phyloP scores from a whole-genome alignment of 495 filamentous ascomycete genomes.

The Cairneyella variabilis region DNA sequence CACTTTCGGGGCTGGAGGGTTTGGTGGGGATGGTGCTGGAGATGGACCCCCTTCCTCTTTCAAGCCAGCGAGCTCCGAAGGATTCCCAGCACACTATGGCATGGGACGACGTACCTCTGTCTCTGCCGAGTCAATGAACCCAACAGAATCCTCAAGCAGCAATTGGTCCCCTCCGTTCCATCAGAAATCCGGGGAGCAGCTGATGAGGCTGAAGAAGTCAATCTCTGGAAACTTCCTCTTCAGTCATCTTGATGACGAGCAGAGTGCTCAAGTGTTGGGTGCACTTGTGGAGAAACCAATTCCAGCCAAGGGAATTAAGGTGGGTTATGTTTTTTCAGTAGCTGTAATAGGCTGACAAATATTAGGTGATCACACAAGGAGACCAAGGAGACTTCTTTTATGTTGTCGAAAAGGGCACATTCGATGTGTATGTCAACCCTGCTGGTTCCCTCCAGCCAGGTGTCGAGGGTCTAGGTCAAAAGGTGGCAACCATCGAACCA shows the following conservation, averaged over 20 bases:
- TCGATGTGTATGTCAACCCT: constrained; percentile 86
- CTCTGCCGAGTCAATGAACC: constrained; percentile 93
- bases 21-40: constrained; percentile 39
- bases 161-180: constrained; percentile 89
- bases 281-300: constrained; percentile 94
- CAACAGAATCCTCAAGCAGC: constrained; percentile 72
- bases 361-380: constrained; percentile 84
- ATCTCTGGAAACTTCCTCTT: constrained; percentile 92
- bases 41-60: constrained; percentile 34
- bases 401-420: constrained; percentile 85
- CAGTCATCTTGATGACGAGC: constrained; percentile 89
- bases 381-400: constrained; percentile 98
- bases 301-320: constrained; percentile 89
- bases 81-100: constrained; percentile 90
- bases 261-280: constrained; percentile 78
- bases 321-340: constrained; percentile 24
- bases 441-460: constrained; percentile 79
- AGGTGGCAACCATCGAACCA: constrained; percentile 76
- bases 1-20: constrained; percentile 38
- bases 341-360: too few species aligned
- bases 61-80: constrained; percentile 43
- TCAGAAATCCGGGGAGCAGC: constrained; percentile 76
- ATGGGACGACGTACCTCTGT: constrained; percentile 92
- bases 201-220: constrained; percentile 71
- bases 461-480: constrained; percentile 75